Evolutionary conservation across 2,329 filamentous ascomycete species (phyloP), one percentile per base, ranked within the genome.

Genomic region (Graphilbum ipis-grandicollis): DNA sequence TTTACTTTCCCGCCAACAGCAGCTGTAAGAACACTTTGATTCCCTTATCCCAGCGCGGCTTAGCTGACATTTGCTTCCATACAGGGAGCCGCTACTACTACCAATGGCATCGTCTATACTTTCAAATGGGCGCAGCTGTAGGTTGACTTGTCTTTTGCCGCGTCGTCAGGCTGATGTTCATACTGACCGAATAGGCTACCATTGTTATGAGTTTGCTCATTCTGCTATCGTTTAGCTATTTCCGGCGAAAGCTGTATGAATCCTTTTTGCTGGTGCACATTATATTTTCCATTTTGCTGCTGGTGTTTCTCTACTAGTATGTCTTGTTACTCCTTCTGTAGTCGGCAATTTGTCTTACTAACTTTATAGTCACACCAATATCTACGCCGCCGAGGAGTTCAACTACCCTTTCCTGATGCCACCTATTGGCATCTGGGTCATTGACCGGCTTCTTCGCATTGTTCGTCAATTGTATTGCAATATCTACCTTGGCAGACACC

Each of bases 201-300:
- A 44, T 63, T 2, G 39, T 53, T 29, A 65, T 66, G 67, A 62
- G 59, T 18, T 47, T 59, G 0, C 46, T 66, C 0, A 39, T 68
- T 0, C 51, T 51, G 0, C 56, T 65, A 22, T 73, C 70, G 0
- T 51, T 68, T 1, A 67, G 65, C 42, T 65, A 59, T 48, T 52
- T 72, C 15, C 58, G 68, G 0, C 56, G 60, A 5, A 59, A 58
- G 9, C 57, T 60, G 14, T 75, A 71, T 41, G 66, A 71, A 41
- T 31, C 60, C 0, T 68, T 68, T 41, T 50, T 67, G 0, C 44
- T 56, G 3, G 42, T 46, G 6, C 63, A 67, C 34, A 55, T 66
- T 18, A 33, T 55, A 1, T 35, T 66, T 0, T 51, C 60, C 0
- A 47, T 61, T 5, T 37, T 66, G 2, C 47, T 55, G 9, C 34